Conservation (phyloP, 768 basidiomycete species). For the Cantharellus anzutake region DNA sequence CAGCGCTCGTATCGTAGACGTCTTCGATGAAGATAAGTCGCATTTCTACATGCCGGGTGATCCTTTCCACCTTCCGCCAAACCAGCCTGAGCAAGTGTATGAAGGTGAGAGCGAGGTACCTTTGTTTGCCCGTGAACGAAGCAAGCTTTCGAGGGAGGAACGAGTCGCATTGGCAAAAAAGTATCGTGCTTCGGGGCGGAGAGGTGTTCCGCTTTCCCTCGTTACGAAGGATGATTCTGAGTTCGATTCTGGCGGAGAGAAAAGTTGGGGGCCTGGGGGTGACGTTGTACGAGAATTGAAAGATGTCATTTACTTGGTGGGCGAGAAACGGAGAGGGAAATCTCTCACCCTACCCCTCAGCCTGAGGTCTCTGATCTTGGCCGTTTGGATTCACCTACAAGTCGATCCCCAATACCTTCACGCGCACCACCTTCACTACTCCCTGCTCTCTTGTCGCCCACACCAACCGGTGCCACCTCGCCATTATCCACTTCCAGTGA, state of each 20-base stretch:
- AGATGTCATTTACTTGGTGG: conserved; percentile 6
- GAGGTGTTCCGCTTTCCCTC: neutral
- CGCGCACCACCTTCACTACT: too few relatives aligned
- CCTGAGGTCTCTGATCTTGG: neutral
- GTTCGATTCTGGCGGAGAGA: neutral
- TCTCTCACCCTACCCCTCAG: neutral
- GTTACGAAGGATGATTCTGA: neutral
- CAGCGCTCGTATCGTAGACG: conserved; percentile 1
- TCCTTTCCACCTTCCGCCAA: conserved; percentile 27
- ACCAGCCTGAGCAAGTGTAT: conserved; percentile 51
- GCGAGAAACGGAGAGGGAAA: conserved; percentile 2
- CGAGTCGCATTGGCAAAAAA: conserved; percentile 42
- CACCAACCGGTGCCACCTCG: too few relatives aligned
- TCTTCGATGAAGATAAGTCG: conserved; percentile 33
- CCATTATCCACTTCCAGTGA: too few relatives aligned
- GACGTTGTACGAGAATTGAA: conserved; percentile 10
- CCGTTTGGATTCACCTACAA: too few relatives aligned
- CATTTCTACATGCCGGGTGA: conserved; percentile 32
- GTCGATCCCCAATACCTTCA: too few relatives aligned
- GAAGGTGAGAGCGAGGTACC: conserved; percentile 25
- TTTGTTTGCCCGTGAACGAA: conserved; percentile 34
- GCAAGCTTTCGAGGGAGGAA: conserved; percentile 55
- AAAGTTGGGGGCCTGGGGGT: conserved; percentile 9
- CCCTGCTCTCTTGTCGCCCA: too few relatives aligned
- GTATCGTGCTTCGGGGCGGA: conserved; percentile 17